These are phyloP conservation scores for Clohesyomyces aquaticus DNA, from an alignment of 495 filamentous ascomycete genomes.

Conservation along the genomic window DNA sequence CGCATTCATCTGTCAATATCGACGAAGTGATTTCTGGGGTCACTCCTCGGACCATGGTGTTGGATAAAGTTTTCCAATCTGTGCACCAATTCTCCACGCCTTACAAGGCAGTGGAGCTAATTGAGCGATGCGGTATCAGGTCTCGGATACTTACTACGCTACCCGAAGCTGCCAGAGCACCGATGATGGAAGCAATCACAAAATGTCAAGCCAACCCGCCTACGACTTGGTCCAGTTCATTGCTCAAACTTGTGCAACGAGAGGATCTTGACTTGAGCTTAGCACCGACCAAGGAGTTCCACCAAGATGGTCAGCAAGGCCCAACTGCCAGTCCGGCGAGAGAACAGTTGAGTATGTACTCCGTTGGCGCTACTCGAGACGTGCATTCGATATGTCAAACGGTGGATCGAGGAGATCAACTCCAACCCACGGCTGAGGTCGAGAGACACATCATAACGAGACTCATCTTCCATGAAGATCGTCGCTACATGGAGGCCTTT, in stretches of 20 bases:
- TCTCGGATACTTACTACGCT: constrained; percentile 70
- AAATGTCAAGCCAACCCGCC: constrained; percentile 81
- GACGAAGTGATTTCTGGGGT: constrained; percentile 26
- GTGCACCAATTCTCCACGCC: constrained; percentile 13
- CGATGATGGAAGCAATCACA: constrained; percentile 81
- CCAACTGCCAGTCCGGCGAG: constrained; percentile 46
- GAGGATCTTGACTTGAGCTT: constrained; percentile 64
- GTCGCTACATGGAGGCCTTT: constrained; percentile 79
- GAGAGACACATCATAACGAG: constrained; percentile 80
- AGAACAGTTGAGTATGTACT: constrained; percentile 41
- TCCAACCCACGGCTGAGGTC: constrained; percentile 58
- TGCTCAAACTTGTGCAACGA: constrained; percentile 77
- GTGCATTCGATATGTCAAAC: constrained; percentile 72
- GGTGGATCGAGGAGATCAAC: constrained; percentile 46
- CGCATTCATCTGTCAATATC: constrained; percentile 29
- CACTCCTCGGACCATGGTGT: constrained; percentile 37
- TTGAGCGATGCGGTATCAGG: constrained; percentile 64
- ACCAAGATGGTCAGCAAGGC: constrained; percentile 42
- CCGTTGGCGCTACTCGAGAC: constrained; percentile 57
- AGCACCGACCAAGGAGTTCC: constrained; percentile 9
- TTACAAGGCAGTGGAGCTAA: constrained; percentile 55
- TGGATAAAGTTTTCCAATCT: constrained; percentile 47
- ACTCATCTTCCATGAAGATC: constrained; percentile 87
- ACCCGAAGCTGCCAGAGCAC: constrained; percentile 77
- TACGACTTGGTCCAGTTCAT: constrained; percentile 68